These are phyloP conservation scores for Cyclostephanos tholiformis DNA, from an alignment of 108 stramenopile genomes.

Conservation along the genomic window DNA sequence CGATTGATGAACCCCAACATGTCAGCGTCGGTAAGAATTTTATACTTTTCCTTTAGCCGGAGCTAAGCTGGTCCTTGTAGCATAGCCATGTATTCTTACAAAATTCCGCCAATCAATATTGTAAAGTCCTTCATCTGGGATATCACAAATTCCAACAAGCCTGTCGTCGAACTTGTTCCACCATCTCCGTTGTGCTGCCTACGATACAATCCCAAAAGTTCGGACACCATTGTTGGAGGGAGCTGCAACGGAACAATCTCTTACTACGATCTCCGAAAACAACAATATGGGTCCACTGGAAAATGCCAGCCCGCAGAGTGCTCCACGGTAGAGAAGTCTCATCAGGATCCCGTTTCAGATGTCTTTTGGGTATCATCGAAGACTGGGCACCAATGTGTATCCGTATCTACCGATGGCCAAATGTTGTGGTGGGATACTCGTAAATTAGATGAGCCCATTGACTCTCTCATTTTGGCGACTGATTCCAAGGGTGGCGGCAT, in stretches of 20 bases:
- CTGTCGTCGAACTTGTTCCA: slow-evolving; percentile 77
- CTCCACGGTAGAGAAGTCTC: slow-evolving; percentile 82
- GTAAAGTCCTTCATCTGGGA: slow-evolving; percentile 88
- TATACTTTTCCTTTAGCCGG: background rate
- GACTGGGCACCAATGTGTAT: slow-evolving; percentile 85
- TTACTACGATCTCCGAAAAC: slow-evolving; percentile 77
- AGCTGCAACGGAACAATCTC: slow-evolving; percentile 88
- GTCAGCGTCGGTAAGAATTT: slow-evolving; percentile 50
- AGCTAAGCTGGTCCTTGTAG: slow-evolving; percentile 10
- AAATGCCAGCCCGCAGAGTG: slow-evolving; percentile 66
- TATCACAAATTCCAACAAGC: slow-evolving; percentile 86
- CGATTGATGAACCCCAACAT: slow-evolving; percentile 54
- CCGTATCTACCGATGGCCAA: slow-evolving; percentile 84
- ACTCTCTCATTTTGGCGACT: slow-evolving; percentile 58
- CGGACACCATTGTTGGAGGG: slow-evolving; percentile 79
- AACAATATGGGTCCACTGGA: slow-evolving; percentile 53
- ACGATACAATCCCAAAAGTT: slow-evolving; percentile 85
- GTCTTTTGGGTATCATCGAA: slow-evolving; percentile 89
- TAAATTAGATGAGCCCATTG: slow-evolving; percentile 76
- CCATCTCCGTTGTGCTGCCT: slow-evolving; percentile 82
- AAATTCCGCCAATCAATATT: background rate
- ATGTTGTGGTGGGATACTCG: slow-evolving; percentile 94
- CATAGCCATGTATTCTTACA: background rate
- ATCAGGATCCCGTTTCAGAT: slow-evolving; percentile 91
- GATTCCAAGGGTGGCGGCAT: slow-evolving; percentile 70